Percentiles rank a stretch among this genome's conserved stretches.
phyloP scores from a whole-genome alignment of 2,329 filamentous ascomycete genomes.

The Rutstroemia sydowiana region DNA sequence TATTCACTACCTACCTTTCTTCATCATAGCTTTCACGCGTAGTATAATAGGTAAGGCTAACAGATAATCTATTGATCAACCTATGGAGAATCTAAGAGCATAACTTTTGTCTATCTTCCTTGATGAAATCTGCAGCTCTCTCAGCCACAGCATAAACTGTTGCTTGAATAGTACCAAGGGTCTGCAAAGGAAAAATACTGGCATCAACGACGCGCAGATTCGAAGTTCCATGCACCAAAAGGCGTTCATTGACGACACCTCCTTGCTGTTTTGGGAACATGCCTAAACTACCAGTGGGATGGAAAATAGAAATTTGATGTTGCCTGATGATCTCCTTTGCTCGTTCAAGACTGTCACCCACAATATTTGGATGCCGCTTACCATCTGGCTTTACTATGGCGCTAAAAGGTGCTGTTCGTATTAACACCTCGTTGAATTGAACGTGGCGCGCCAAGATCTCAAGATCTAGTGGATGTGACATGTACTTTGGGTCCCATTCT shows the following conservation, averaged over 20 bases:
- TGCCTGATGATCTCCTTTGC: constrained; percentile 1
- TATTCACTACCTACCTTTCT: no score
- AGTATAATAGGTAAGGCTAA: no score
- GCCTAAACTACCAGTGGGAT: constrained; percentile 15
- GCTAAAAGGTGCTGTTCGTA: constrained; percentile 25
- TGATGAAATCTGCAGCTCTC: constrained; percentile 13
- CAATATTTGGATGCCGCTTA: not conserved
- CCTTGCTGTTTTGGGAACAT: constrained; percentile 14
- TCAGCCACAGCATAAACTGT: constrained; percentile 17
- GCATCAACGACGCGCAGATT: constrained; percentile 17
- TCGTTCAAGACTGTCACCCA: not conserved
- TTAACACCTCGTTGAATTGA: constrained; percentile 30
- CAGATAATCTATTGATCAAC: no score
- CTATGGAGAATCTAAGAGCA: no score
- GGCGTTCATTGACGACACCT: constrained; percentile 14
- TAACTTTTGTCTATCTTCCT: not conserved
- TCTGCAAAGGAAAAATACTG: constrained; percentile 14
- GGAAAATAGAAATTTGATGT: not conserved
- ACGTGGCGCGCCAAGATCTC: constrained; percentile 33
- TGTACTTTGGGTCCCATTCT: constrained; percentile 47
- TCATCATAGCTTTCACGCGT: no score
- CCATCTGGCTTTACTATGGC: constrained; percentile 27
- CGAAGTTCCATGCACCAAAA: constrained; percentile 16
- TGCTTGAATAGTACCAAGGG: constrained; percentile 11
- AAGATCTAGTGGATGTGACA: constrained; percentile 37